Evolutionary conservation across 306 rosid species (phyloP), one percentile per base, ranked within the genome.

Genomic region (Dalbergia cochinchinensis): DNA sequence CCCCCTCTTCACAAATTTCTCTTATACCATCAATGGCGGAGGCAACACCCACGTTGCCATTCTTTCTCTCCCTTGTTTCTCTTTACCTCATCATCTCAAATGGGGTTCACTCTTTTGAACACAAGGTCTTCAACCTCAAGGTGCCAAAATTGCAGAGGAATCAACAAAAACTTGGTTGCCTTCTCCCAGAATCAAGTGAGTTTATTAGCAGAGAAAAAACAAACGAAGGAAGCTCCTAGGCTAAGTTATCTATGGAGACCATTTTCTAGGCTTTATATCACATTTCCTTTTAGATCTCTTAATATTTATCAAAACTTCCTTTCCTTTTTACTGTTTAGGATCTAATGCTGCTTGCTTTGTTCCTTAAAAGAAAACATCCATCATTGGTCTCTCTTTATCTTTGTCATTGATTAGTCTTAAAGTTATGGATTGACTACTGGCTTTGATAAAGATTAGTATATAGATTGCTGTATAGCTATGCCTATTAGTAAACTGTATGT

Each of bases 61-160:
- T 86, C 5, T 42, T 88, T 22, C 76, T 84, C 15, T 73, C 65
- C 53, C 64, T 85, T 55, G 48, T 84, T 80, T 78, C 80, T 37
- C 76, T 84, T 60, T 74, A 60, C 78, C 82, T 92, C 65, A 12
- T 74, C 53, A 75, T 65, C 64, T 74, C 83, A 84, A 88, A 83
- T 83, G 92, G 68, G 70, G 84, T 79, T 61, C 75, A 20, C 48
- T 62, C 84, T 59, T 58, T 64, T 66, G 69, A 68, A 33, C 83
- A 85, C 74, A 86, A 82, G 78, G 18, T 63, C 39, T 89, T 94
- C 86, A 53, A 53, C 59, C 11, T 53, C 19, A 59, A 79, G 20
- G 68, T 88, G 54, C 87, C 48, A 65, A 70, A 70, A 19, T 48
- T 61, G 77, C 83, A 79, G 76, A 16, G 54, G 31, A 61, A 26